These are phyloP conservation scores for Fragilaria radians DNA, from an alignment of 108 stramenopile genomes.

Conservation along the genomic window DNA sequence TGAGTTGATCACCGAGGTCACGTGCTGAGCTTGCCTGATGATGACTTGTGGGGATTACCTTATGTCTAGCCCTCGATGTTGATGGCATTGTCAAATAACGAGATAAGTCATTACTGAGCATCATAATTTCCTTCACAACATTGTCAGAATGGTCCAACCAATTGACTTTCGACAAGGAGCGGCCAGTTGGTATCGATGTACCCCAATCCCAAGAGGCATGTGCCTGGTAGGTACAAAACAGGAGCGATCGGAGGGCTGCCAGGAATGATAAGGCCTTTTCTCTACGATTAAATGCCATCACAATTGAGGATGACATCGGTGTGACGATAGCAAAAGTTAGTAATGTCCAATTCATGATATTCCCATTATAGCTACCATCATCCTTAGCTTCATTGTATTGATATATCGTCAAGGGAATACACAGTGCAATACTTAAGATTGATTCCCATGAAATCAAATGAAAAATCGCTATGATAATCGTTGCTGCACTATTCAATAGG, in stretches of 20 bases:
- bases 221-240: slow-evolving; percentile 1
- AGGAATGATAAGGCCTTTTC: slow-evolving; percentile 40
- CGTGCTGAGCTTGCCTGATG: slow-evolving; percentile 26
- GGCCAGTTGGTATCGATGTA: not conserved
- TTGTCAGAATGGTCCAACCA: slow-evolving; percentile 45
- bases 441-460: not conserved
- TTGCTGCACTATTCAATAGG: not conserved
- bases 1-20: slow-evolving; percentile 2
- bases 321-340: slow-evolving; percentile 69
- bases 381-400: not conserved
- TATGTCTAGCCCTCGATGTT: slow-evolving; percentile 37
- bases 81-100: slow-evolving; percentile 50
- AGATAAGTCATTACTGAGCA: slow-evolving; percentile 41
- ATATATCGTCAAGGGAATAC: not conserved
- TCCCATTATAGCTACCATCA: not conserved
- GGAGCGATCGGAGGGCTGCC: not conserved
- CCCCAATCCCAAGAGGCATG: slow-evolving; percentile 5
- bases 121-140: slow-evolving; percentile 35
- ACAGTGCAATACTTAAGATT: not conserved
- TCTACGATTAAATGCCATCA: slow-evolving; percentile 54
- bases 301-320: slow-evolving; percentile 47
- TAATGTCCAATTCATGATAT: slow-evolving; percentile 24
- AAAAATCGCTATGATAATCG: not conserved
- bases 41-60: slow-evolving; percentile 27
- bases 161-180: slow-evolving; percentile 14